Base-by-base conservation (phyloP, 2,329 filamentous ascomycete genomes). In the Epichloe elymi region DNA sequence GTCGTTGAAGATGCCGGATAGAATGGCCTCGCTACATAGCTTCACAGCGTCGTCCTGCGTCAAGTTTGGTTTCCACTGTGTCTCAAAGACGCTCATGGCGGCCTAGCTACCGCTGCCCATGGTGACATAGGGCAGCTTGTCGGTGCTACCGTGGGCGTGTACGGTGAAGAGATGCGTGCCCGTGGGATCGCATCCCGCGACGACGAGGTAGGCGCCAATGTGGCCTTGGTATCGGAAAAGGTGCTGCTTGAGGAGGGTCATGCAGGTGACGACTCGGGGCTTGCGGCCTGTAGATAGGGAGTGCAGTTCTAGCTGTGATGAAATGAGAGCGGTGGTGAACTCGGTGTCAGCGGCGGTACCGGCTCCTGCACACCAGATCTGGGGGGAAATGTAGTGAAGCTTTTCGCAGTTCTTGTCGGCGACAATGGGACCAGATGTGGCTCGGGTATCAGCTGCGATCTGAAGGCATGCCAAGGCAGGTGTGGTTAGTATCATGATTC, bases 321-420 rank as follows among this genome's bases (percentile, higher is more conserved):
- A 96, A 75, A 97, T 95, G 70, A 98, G 83, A 66, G 91, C 86
- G 54, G 93, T 98, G 61, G 93, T 98, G 78, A 98, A 98, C 75
- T 98, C 93, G 59, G 91, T 97, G 70, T 98, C 93, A 63, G 93
- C 93, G 55, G 93, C 93, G 48, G 93, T 98, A 70, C 94, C 93
- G 60, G 93, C 94, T 61, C 93, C 93, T 10, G 93, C 93, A 72
- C 93, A 98, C 93, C 93, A 98, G 72, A 98, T 98, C 71, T 96
- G 89, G 54, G 93, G 93, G 91, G 93, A 79, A 69, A 98, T 98
- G 78, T 94, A 98, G 75, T 98, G 93, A 58, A 98, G 83, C 76
- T 98, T 98, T 75, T 98, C 91, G 76, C 93, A 97, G 80, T 98
- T 98, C 88, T 98, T 98, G 81, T 98, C 93, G 71, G 94, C 94